Conservation (phyloP, 2,329 filamentous ascomycete genomes). For the Harringtonia aguacate region DNA sequence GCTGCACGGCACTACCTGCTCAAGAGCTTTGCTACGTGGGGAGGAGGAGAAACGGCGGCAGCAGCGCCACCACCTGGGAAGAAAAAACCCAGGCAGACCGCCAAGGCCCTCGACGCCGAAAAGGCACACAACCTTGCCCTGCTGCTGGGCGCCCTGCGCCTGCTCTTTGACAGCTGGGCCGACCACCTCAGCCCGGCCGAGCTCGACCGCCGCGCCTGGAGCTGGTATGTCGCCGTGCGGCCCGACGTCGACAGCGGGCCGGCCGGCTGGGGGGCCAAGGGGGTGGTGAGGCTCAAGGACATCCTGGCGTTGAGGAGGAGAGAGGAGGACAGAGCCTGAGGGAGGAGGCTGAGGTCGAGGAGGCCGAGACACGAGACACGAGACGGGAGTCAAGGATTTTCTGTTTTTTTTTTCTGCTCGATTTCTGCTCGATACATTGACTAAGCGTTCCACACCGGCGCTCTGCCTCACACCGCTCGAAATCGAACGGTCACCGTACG, state of each 20-base stretch:
- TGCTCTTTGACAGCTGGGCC: conserved; percentile 66
- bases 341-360: neutral
- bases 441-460: too few relatives aligned
- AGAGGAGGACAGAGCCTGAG: too few relatives aligned
- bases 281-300: conserved; percentile 51
- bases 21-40: conserved; percentile 44
- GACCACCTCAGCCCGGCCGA: conserved; percentile 51
- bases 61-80: too few relatives aligned
- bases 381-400: too few relatives aligned
- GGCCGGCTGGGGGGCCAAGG: conserved; percentile 77
- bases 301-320: conserved; percentile 53
- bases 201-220: conserved; percentile 66
- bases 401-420: too few relatives aligned
- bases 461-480: too few relatives aligned
- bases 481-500: too few relatives aligned
- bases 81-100: conserved; percentile 42
- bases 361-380: neutral
- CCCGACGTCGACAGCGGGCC: conserved; percentile 66
- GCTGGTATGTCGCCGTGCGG: conserved; percentile 68
- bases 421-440: too few relatives aligned
- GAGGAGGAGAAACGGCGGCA: conserved; percentile 1
- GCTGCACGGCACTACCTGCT: conserved; percentile 50
- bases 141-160: conserved; percentile 59
- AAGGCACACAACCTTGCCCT: conserved; percentile 60
- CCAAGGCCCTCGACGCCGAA: conserved; percentile 41